These are phyloP conservation scores for Claviceps sp. DNA, from an alignment of 2,329 filamentous ascomycete genomes.

Conservation along the genomic window DNA sequence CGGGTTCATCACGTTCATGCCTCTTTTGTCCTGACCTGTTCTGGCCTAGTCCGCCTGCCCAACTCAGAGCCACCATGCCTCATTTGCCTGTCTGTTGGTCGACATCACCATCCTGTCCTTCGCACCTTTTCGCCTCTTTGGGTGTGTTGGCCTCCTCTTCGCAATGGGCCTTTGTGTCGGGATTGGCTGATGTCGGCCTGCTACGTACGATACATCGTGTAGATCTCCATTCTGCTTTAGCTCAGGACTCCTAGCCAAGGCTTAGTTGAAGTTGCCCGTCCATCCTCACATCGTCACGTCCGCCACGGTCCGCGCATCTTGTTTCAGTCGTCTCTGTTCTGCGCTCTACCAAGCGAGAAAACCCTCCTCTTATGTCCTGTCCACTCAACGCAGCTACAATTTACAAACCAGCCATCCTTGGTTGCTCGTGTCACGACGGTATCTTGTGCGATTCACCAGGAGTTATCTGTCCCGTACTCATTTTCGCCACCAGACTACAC, in stretches of 20 bases:
- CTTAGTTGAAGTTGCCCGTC: neutral
- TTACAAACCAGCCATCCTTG: neutral
- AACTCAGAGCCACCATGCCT: neutral
- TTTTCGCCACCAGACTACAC: neutral
- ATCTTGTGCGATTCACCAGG: neutral
- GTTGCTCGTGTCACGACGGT: neutral
- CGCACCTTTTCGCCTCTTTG: neutral
- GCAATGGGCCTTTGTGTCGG: neutral
- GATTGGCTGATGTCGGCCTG: neutral
- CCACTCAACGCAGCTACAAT: neutral
- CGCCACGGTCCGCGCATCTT: no score
- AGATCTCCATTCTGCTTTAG: neutral
- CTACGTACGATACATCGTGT: neutral
- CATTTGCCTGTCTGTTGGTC: neutral
- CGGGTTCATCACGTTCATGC: neutral
- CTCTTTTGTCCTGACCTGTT: neutral
- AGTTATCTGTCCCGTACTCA: neutral
- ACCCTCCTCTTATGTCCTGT: neutral
- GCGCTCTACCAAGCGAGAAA: no score
- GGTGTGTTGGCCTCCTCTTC: neutral
- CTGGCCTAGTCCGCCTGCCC: neutral
- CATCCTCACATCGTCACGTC: neutral
- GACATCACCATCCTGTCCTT: neutral
- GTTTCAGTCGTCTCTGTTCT: neutral
- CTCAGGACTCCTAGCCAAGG: neutral